Evolutionary conservation across 805 yeast species (phyloP).

Genomic region (Wickerhamia fluorescens): DNA sequence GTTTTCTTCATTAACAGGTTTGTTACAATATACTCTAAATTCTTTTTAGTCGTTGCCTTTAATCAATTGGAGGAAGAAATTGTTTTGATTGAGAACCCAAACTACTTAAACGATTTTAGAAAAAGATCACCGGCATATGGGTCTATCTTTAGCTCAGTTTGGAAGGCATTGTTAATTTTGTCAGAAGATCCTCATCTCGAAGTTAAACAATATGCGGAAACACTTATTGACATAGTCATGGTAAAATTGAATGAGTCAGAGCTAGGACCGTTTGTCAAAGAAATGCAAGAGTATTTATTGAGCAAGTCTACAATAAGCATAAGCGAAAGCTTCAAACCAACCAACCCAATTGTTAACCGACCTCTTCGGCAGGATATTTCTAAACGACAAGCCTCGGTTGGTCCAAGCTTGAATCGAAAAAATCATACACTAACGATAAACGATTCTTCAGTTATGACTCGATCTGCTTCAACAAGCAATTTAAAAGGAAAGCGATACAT

Average conservation of each 20-base stretch:
- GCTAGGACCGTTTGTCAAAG: slow-evolving; percentile 54
- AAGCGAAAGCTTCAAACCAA: slow-evolving; percentile 34
- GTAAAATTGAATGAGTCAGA: slow-evolving; percentile 57
- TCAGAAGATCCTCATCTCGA: slow-evolving; percentile 87
- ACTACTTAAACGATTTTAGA: slow-evolving; percentile 54
- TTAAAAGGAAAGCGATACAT: slow-evolving; percentile 8
- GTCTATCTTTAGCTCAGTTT: slow-evolving; percentile 73
- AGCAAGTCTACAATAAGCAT: slow-evolving; percentile 41
- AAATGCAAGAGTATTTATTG: slow-evolving; percentile 57
- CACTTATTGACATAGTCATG: slow-evolving; percentile 67
- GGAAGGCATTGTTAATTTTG: slow-evolving; percentile 76
- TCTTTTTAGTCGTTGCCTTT: slow-evolving; percentile 82
- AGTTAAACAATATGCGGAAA: slow-evolving; percentile 65
- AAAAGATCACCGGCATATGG: slow-evolving; percentile 78
- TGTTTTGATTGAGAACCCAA: slow-evolving; percentile 55
- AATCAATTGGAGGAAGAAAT: slow-evolving; percentile 78
- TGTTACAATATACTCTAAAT: slow-evolving; percentile 59
- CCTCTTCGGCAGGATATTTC: slow-evolving; percentile 12
- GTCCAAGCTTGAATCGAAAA: slow-evolving; percentile 14
- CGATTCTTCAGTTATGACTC: slow-evolving; percentile 20
- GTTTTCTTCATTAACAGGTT: slow-evolving; percentile 70
- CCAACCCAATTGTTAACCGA: slow-evolving; percentile 30
- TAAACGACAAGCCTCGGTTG: slow-evolving; percentile 19
- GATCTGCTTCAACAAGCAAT: slow-evolving; percentile 22
- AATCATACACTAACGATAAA: slow-evolving; percentile 20